Evolutionary conservation across 345 rosid genomes (phyloP).

Genomic region (Melastoma malabathricum): DNA sequence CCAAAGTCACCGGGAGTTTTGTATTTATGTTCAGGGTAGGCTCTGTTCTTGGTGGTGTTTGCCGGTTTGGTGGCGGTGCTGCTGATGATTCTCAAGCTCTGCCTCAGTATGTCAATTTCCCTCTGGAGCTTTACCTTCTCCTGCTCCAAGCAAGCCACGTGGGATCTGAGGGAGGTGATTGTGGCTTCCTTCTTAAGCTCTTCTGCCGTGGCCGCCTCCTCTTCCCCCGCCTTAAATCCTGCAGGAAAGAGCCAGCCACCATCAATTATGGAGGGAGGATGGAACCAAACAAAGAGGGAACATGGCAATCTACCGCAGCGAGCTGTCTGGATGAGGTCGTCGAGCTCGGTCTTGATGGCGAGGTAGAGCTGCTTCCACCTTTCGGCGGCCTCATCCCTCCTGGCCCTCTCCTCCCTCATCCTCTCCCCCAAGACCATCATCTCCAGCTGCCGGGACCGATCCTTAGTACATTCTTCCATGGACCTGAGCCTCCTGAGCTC

Average conservation of each 20-base stretch:
- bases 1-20: too few species aligned
- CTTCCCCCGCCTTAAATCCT: slow-evolving; percentile 34
- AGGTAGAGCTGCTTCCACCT: slow-evolving; percentile 79
- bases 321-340: slow-evolving; percentile 58
- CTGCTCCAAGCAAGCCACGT: slow-evolving; percentile 27
- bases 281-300: not conserved
- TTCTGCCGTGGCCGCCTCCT: slow-evolving; percentile 19
- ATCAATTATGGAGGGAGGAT: not conserved
- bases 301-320: slow-evolving; percentile 15
- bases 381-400: slow-evolving; percentile 61
- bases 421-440: slow-evolving; percentile 24
- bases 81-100: slow-evolving; percentile 52
- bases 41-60: not conserved
- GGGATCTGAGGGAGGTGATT: slow-evolving; percentile 30
- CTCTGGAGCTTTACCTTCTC: slow-evolving; percentile 33
- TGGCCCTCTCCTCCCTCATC: slow-evolving; percentile 52
- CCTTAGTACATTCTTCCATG: slow-evolving; percentile 3
- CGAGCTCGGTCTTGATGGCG: slow-evolving; percentile 75
- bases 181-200: slow-evolving; percentile 48
- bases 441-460: slow-evolving; percentile 20
- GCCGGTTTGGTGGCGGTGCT: slow-evolving; percentile 12
- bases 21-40: too few species aligned
- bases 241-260: not conserved
- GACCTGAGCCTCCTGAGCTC: slow-evolving; percentile 43
- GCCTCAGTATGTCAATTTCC: slow-evolving; percentile 61